Conservation (phyloP, 2,329 filamentous ascomycete genomes). For the Chalaropsis ovoidea region DNA sequence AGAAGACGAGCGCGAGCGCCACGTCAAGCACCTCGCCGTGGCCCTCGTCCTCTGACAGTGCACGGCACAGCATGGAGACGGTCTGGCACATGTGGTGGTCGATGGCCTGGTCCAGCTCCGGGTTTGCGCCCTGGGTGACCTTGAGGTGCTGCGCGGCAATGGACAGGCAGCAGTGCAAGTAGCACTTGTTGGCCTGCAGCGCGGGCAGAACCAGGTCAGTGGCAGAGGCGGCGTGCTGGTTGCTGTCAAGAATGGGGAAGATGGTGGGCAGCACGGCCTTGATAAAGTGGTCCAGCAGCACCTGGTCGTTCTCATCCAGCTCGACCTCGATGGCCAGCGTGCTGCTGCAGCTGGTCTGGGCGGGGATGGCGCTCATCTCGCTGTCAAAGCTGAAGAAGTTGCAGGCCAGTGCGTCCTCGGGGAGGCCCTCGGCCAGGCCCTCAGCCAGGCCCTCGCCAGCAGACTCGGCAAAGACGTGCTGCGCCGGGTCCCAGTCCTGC, state of each 20-base stretch:
- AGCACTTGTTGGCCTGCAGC: slow-evolving; percentile 82
- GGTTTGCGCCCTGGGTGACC: slow-evolving; percentile 53
- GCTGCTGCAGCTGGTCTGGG: slow-evolving; percentile 65
- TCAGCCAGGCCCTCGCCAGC: background rate
- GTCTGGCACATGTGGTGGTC: slow-evolving; percentile 84
- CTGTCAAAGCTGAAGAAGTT: slow-evolving; percentile 71
- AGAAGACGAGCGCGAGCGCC: slow-evolving; percentile 83
- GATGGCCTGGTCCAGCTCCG: slow-evolving; percentile 80
- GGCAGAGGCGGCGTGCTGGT: slow-evolving; percentile 72
- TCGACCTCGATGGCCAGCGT: slow-evolving; percentile 58
- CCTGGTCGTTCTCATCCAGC: slow-evolving; percentile 78
- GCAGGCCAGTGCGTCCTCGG: slow-evolving; percentile 24
- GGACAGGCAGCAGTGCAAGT: slow-evolving; percentile 90
- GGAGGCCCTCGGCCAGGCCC: background rate
- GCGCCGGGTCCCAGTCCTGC: slow-evolving; percentile 60
- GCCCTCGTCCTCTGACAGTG: slow-evolving; percentile 67
- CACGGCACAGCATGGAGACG: slow-evolving; percentile 74
- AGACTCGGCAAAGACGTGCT: slow-evolving; percentile 18
- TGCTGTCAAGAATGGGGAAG: slow-evolving; percentile 84
- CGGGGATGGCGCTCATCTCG: slow-evolving; percentile 55
- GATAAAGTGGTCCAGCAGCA: slow-evolving; percentile 82
- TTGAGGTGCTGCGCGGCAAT: slow-evolving; percentile 89
- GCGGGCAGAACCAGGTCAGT: slow-evolving; percentile 78
- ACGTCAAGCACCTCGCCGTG: slow-evolving; percentile 86
- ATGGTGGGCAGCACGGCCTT: slow-evolving; percentile 76